These are phyloP conservation scores for Paramecium sonneborni DNA, from an alignment of 73 alveolate species.

Conservation along the genomic window DNA sequence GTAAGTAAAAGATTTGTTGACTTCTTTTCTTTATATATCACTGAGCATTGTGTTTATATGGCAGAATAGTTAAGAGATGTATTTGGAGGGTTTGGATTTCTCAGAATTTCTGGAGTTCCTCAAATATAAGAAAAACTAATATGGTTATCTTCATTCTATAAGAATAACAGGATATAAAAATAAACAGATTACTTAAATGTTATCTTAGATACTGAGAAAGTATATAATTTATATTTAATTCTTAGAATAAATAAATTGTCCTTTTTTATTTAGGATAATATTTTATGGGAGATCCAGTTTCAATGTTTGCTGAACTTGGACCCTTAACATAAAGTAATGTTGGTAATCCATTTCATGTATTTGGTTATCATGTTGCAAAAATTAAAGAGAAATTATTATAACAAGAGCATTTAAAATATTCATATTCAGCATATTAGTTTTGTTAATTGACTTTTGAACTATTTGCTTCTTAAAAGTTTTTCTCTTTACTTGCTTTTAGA, in stretches of 20 bases:
- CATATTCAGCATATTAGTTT: background rate
- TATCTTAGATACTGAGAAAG: background rate
- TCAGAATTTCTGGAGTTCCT: slow-evolving; percentile 13
- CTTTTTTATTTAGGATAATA: background rate
- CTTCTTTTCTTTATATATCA: background rate
- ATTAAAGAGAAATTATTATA: background rate
- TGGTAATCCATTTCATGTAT: slow-evolving; percentile 24
- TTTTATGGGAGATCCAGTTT: background rate
- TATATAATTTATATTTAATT: background rate
- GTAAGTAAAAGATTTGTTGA: background rate
- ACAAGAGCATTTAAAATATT: background rate
- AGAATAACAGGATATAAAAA: background rate
- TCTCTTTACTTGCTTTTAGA: slow-evolving; percentile 15
- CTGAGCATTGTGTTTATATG: background rate
- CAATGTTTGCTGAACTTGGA: slow-evolving; percentile 4
- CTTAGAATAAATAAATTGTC: background rate
- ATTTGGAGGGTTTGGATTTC: slow-evolving; percentile 20
- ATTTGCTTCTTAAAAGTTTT: slow-evolving; percentile 22
- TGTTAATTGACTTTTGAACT: slow-evolving; percentile 1
- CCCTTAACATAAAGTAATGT: background rate
- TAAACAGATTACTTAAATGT: background rate
- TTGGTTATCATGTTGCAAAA: slow-evolving; percentile 47
- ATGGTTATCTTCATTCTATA: background rate
- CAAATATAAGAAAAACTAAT: background rate
- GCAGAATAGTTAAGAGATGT: slow-evolving; percentile 16